Evolutionary conservation across 2,329 filamentous ascomycete genomes (phyloP).

Genomic region (Cordyceps javanica): DNA sequence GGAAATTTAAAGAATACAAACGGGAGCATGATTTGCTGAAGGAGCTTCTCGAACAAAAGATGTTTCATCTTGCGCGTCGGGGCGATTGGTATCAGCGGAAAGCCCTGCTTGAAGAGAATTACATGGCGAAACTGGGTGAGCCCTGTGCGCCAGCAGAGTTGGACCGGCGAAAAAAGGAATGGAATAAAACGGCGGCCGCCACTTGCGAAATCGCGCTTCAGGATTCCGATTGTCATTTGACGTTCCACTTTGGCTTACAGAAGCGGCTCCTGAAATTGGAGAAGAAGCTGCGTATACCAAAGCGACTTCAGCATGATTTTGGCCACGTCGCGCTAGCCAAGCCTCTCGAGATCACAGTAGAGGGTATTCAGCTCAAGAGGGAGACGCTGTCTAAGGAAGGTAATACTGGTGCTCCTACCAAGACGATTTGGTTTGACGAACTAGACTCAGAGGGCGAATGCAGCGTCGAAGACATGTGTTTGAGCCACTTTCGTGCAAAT

Average conservation of each 20-base stretch:
- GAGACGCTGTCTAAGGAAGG: slow-evolving; percentile 39
- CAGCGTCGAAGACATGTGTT: slow-evolving; percentile 88
- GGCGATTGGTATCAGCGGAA: slow-evolving; percentile 96
- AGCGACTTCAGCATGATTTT: slow-evolving; percentile 88
- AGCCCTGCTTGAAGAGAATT: slow-evolving; percentile 89
- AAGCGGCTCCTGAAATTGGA: slow-evolving; percentile 92
- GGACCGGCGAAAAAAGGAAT: slow-evolving; percentile 67
- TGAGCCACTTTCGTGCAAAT: slow-evolving; percentile 72
- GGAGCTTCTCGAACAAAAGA: slow-evolving; percentile 70
- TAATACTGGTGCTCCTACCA: slow-evolving; percentile 45
- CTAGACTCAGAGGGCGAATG: slow-evolving; percentile 64
- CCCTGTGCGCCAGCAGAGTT: slow-evolving; percentile 29
- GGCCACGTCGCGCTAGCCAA: slow-evolving; percentile 73
- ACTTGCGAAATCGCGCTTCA: slow-evolving; percentile 86
- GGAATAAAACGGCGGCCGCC: slow-evolving; percentile 66
- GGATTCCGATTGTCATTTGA: slow-evolving; percentile 82
- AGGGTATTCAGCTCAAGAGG: slow-evolving; percentile 71
- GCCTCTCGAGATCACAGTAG: slow-evolving; percentile 66
- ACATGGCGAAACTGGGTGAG: slow-evolving; percentile 64
- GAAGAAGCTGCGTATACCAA: slow-evolving; percentile 72
- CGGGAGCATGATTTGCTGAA: slow-evolving; percentile 68
- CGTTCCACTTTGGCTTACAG: slow-evolving; percentile 90
- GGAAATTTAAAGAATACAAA: slow-evolving; percentile 72
- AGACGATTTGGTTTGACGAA: slow-evolving; percentile 86
- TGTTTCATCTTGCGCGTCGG: slow-evolving; percentile 80